phyloP scores from a whole-genome alignment of 2,329 filamentous ascomycete species.

The Talaromyces amestolkiae region DNA sequence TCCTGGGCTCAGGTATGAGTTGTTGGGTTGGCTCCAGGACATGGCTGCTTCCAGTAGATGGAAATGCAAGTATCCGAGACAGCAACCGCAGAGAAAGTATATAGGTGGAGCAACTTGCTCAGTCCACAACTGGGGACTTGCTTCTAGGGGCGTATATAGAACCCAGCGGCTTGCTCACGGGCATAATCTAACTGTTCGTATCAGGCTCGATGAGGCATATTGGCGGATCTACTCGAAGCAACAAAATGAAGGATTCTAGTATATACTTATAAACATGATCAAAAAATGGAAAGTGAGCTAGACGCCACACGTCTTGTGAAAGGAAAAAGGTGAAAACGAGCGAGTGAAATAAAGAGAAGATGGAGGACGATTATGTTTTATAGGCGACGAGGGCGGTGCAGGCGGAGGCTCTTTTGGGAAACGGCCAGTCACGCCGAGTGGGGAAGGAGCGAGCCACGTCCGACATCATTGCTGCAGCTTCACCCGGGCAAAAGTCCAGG shows the following conservation, averaged over 20 bases:
- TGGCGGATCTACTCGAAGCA: neutral
- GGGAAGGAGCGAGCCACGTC: conserved; percentile 6
- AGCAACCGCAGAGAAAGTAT: neutral
- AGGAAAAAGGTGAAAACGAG: neutral
- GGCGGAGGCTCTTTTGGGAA: conserved; percentile 8
- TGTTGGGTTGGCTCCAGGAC: neutral
- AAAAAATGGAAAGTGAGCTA: neutral
- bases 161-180: neutral
- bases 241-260: neutral
- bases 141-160: neutral
- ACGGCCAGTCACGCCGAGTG: neutral
- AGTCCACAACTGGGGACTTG: neutral
- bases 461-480: neutral
- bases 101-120: neutral
- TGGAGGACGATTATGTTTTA: neutral
- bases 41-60: neutral
- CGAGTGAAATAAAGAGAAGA: neutral
- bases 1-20: neutral
- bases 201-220: neutral
- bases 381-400: neutral
- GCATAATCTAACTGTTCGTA: neutral
- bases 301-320: neutral
- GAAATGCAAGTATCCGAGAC: neutral
- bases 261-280: neutral
- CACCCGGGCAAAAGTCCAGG: neutral